These are phyloP conservation scores for Leucocoprinus gongylophorus DNA, from an alignment of 1,284 basidiomycete genomes.

Conservation along the genomic window DNA sequence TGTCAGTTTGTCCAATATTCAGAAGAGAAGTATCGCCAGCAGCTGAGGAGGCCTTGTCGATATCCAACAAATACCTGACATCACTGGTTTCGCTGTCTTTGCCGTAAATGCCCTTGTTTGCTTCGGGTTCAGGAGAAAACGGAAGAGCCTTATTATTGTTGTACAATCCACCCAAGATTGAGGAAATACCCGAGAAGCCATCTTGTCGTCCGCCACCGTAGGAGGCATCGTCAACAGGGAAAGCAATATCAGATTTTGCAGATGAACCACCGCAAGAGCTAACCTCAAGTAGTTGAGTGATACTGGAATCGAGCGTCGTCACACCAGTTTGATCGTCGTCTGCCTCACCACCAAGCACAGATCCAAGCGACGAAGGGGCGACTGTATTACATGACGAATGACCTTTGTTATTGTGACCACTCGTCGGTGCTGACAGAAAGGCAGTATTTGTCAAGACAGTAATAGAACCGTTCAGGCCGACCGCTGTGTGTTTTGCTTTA, in stretches of 20 bases:
- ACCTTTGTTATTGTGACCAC: background rate
- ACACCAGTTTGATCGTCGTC: background rate
- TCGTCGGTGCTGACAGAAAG: background rate
- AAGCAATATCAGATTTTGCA: background rate
- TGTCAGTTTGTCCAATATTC: background rate
- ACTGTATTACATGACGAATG: background rate
- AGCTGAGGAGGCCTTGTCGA: background rate
- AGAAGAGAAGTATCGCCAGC: background rate
- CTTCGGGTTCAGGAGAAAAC: background rate
- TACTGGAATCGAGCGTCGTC: background rate
- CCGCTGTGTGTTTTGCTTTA: background rate
- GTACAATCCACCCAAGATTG: background rate
- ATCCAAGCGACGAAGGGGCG: background rate
- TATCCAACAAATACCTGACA: too few relatives aligned
- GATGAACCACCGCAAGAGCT: background rate
- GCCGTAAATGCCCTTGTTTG: background rate
- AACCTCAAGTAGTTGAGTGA: background rate
- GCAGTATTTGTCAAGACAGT: too few relatives aligned
- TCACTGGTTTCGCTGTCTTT: background rate
- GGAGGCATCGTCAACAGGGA: background rate
- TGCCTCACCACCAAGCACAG: background rate
- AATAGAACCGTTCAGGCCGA: background rate
- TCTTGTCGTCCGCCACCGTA: background rate
- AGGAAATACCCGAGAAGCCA: background rate
- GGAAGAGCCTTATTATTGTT: background rate